Percentiles rank a stretch among this genome's conserved stretches.
Evolutionary conservation across 371 early-diverging fungal genomes (phyloP).

Genomic region (Mucor indicus): DNA sequence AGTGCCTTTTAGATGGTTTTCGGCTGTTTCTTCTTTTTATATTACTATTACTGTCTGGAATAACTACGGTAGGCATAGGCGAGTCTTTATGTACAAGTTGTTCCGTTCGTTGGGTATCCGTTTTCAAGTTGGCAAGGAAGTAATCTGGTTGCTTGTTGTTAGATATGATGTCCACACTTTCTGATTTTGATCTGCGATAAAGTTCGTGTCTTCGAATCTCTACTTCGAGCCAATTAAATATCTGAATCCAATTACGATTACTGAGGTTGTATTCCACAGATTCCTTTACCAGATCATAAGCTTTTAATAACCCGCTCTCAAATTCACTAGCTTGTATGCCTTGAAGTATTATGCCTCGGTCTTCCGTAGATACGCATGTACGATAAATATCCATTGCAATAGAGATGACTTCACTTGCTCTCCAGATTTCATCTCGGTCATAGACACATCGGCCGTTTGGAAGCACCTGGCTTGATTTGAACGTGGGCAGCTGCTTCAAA

Average conservation of each 20-base stretch:
- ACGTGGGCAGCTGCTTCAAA: conserved; percentile 26
- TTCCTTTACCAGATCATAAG: conserved; percentile 22
- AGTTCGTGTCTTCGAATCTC: conserved; percentile 40
- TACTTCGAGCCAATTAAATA: conserved; percentile 40
- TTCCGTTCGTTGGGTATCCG: conserved; percentile 4
- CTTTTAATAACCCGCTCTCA: conserved; percentile 27
- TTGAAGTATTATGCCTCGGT: conserved; percentile 20
- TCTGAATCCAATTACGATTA: conserved; percentile 35
- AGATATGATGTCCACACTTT: neutral
- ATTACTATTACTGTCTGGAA: no score
- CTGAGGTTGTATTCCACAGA: conserved; percentile 29
- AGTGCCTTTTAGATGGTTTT: no score
- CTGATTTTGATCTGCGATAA: no score
- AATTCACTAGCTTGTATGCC: conserved; percentile 22
- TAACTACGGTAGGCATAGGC: no score
- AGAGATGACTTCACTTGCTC: conserved; percentile 38
- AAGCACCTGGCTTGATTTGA: conserved; percentile 27
- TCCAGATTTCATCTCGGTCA: conserved; percentile 47
- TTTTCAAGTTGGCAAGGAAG: conserved; percentile 19
- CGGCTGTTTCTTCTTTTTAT: no score
- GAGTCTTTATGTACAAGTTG: no score
- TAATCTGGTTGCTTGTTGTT: conserved; percentile 12
- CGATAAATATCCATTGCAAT: conserved; percentile 38
- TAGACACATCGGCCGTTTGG: conserved; percentile 36
- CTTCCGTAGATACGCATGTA: conserved; percentile 22